phyloP scores from a whole-genome alignment of 345 rosid species.

The Gossypium arboreum region DNA sequence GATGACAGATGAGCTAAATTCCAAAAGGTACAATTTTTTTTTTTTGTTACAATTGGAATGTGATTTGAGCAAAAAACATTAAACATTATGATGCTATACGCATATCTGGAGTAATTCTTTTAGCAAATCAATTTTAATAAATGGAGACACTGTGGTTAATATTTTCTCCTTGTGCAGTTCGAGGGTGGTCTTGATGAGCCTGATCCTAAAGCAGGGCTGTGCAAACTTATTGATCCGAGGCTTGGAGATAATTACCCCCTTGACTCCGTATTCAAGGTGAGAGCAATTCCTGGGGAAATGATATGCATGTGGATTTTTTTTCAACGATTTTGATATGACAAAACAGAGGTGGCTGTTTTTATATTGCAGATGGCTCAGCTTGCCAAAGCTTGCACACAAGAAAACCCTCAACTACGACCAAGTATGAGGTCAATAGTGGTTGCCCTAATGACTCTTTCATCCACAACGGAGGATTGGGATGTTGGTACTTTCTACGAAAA shows the following conservation, averaged over 20 bases:
- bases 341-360: constrained; percentile 7
- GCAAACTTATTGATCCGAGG: constrained; percentile 61
- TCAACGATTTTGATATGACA: constrained; percentile 1
- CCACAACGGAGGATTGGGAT: constrained; percentile 83
- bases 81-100: not conserved
- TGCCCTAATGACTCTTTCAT: constrained; percentile 78
- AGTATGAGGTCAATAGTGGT: constrained; percentile 90
- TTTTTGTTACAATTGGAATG: not conserved
- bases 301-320: not conserved
- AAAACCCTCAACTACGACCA: constrained; percentile 72
- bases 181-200: constrained; percentile 61
- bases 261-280: constrained; percentile 75
- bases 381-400: constrained; percentile 84
- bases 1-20: not conserved
- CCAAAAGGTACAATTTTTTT: not conserved
- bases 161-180: constrained; percentile 38
- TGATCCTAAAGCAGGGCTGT: constrained; percentile 54
- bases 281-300: not conserved
- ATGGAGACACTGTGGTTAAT: not conserved
- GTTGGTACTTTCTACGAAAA: constrained; percentile 62
- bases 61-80: not conserved
- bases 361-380: constrained; percentile 78
- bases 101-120: not conserved
- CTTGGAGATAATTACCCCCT: constrained; percentile 69
- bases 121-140: not conserved